phyloP scores from a whole-genome alignment of 305 asterid species.

The Rubia balearica region DNA sequence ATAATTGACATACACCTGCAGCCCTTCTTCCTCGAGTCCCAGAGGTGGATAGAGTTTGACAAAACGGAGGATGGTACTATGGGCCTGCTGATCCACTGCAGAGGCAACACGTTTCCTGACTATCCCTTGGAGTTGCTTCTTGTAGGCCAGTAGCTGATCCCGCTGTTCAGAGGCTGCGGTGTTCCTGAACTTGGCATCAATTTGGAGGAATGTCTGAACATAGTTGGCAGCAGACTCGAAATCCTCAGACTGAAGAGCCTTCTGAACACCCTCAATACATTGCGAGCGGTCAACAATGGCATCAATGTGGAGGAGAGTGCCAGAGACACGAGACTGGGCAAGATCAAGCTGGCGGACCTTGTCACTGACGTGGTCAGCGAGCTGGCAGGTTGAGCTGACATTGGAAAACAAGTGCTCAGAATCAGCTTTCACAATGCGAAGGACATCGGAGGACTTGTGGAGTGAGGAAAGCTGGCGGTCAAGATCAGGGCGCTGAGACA shows the following conservation, averaged over 20 bases:
- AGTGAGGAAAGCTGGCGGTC: conserved; percentile 67
- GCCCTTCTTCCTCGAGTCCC: conserved; percentile 78
- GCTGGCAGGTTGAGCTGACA: conserved; percentile 64
- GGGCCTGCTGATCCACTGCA: conserved; percentile 81
- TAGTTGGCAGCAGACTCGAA: conserved; percentile 69
- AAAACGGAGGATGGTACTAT: conserved; percentile 64
- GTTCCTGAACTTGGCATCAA: conserved; percentile 63
- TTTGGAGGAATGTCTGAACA: conserved; percentile 68
- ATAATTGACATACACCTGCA: conserved; percentile 65
- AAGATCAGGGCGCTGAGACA: conserved; percentile 38
- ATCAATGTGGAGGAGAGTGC: conserved; percentile 66
- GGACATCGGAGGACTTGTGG: conserved; percentile 59
- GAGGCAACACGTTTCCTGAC: conserved; percentile 49
- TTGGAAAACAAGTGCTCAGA: conserved; percentile 59
- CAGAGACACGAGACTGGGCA: conserved; percentile 81
- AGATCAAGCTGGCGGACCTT: conserved; percentile 88
- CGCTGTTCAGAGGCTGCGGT: conserved; percentile 51
- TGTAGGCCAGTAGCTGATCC: conserved; percentile 63
- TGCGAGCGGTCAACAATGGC: conserved; percentile 67
- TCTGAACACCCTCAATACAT: conserved; percentile 71
- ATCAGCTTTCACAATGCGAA: conserved; percentile 62
- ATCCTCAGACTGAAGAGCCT: conserved; percentile 66
- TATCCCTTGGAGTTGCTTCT: conserved; percentile 74
- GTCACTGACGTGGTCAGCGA: conserved; percentile 78
- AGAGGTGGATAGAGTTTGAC: conserved; percentile 69